These are phyloP conservation scores for Rhodotorula mucilaginosa DNA, from an alignment of 1,284 basidiomycete genomes.

Conservation along the genomic window DNA sequence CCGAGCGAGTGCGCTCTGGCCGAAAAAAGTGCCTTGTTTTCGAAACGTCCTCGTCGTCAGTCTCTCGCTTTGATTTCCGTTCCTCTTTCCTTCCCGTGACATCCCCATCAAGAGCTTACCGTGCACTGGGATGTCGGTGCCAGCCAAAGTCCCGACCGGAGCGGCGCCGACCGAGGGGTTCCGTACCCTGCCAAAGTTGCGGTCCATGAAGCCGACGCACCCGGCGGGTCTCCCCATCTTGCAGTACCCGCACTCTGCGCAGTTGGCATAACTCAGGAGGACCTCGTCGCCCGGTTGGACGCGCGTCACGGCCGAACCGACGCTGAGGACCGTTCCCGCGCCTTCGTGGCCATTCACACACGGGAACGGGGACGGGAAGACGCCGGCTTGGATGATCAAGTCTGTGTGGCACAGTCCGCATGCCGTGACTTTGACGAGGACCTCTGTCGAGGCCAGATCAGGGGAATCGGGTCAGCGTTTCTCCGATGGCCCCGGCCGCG, in stretches of 20 bases:
- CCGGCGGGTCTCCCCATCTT: slow-evolving; percentile 13
- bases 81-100: too few species aligned
- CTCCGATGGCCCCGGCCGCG: not conserved
- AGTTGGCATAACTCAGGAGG: slow-evolving; percentile 31
- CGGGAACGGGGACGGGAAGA: slow-evolving; percentile 34
- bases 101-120: not conserved
- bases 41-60: not conserved
- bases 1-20: slow-evolving; percentile 39
- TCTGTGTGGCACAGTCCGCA: slow-evolving; percentile 33
- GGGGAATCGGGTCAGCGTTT: not conserved
- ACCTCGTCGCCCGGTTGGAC: slow-evolving; percentile 24
- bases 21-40: slow-evolving; percentile 39
- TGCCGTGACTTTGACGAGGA: slow-evolving; percentile 24
- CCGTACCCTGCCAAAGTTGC: slow-evolving; percentile 31
- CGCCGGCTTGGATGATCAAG: slow-evolving; percentile 25
- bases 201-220: slow-evolving; percentile 19
- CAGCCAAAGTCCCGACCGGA: not conserved
- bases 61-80: too few species aligned
- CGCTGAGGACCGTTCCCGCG: slow-evolving; percentile 24
- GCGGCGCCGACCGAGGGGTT: slow-evolving; percentile 4
- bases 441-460: slow-evolving; percentile 12
- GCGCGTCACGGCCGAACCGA: slow-evolving; percentile 24
- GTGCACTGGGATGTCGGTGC: slow-evolving; percentile 1
- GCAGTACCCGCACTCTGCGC: slow-evolving; percentile 29
- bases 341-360: slow-evolving; percentile 31